Percentiles rank a stretch among this genome's conserved stretches.
phyloP scores from a whole-genome alignment of 768 basidiomycete species.

The Pleurotus platypus region DNA sequence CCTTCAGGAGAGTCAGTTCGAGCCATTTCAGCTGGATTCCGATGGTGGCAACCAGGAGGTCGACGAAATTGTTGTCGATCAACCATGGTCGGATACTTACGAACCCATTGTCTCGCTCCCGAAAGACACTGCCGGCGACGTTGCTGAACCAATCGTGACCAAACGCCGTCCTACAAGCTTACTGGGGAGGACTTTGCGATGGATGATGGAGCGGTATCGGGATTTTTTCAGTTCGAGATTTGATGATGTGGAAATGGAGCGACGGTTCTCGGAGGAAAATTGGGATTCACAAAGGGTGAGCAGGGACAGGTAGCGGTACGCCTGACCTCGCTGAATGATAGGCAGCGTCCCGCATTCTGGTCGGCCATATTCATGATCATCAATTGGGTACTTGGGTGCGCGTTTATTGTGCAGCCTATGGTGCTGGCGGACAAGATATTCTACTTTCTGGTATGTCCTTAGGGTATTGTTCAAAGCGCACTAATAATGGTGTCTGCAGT shows the following conservation, averaged over 20 bases:
- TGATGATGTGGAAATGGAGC: background rate
- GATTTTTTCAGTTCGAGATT: slow-evolving; percentile 5
- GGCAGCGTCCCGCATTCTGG: slow-evolving; percentile 6
- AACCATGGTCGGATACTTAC: slow-evolving; percentile 4
- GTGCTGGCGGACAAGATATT: slow-evolving; percentile 7
- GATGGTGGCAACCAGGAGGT: slow-evolving; percentile 4
- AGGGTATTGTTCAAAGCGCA: background rate
- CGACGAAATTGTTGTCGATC: slow-evolving; percentile 7
- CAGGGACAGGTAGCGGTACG: no score
- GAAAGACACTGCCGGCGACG: background rate
- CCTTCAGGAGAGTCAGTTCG: background rate
- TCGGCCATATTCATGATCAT: slow-evolving; percentile 5
- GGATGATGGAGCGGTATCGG: background rate
- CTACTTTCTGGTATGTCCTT: slow-evolving; percentile 1
- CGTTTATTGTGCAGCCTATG: slow-evolving; percentile 3
- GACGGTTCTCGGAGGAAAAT: background rate
- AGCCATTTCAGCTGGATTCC: background rate
- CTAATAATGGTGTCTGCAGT: background rate
- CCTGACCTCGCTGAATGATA: no score
- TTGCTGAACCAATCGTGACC: background rate
- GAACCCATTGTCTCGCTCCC: background rate
- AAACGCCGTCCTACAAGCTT: no score
- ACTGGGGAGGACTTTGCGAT: background rate
- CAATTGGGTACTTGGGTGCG: slow-evolving; percentile 7
- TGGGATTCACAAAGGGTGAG: slow-evolving; percentile 2